Percentiles rank a stretch among this genome's conserved stretches.
Evolutionary conservation across 768 basidiomycete genomes (phyloP).

Genomic region (Rubroboletus pulcherrimus): DNA sequence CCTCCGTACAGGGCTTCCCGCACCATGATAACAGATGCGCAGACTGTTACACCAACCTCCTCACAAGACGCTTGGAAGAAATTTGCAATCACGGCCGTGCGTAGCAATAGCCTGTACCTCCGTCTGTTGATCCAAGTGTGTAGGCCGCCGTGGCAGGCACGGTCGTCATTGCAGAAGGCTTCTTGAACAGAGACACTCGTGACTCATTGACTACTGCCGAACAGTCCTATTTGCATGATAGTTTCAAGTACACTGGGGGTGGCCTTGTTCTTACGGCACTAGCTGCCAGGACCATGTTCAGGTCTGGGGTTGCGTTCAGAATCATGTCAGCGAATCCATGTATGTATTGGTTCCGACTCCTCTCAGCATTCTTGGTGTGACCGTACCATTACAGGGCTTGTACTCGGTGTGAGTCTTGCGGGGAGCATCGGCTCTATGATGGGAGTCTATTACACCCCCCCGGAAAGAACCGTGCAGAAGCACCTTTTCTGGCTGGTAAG

Average conservation of each 20-base stretch:
- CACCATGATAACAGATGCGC: conserved; percentile 47
- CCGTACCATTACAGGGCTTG: conserved; percentile 52
- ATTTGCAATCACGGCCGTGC: conserved; percentile 53
- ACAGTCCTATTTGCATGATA: conserved; percentile 67
- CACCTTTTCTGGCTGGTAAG: conserved; percentile 78
- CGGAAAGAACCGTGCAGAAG: conserved; percentile 72
- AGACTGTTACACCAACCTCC: conserved; percentile 34
- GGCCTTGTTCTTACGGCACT: conserved; percentile 75
- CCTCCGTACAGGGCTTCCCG: conserved; percentile 36
- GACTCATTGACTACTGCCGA: conserved; percentile 61
- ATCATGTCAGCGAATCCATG: conserved; percentile 86
- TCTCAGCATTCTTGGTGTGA: not conserved
- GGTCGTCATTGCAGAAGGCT: conserved; percentile 55
- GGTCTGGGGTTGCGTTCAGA: conserved; percentile 60
- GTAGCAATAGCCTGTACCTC: conserved; percentile 3
- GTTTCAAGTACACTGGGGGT: conserved; percentile 80
- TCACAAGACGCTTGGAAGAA: conserved; percentile 45
- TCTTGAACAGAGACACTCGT: conserved; percentile 77
- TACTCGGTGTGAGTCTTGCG: conserved; percentile 75
- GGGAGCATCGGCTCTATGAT: conserved; percentile 85
- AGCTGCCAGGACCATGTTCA: conserved; percentile 77
- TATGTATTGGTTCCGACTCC: conserved; percentile 28
- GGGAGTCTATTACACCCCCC: conserved; percentile 73
- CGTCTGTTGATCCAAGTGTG: not conserved
- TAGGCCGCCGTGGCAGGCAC: conserved; percentile 73